Evolutionary conservation across 257 asterid species (phyloP), one percentile per base, ranked within the genome.

Genomic region (Handroanthus guayacan): DNA sequence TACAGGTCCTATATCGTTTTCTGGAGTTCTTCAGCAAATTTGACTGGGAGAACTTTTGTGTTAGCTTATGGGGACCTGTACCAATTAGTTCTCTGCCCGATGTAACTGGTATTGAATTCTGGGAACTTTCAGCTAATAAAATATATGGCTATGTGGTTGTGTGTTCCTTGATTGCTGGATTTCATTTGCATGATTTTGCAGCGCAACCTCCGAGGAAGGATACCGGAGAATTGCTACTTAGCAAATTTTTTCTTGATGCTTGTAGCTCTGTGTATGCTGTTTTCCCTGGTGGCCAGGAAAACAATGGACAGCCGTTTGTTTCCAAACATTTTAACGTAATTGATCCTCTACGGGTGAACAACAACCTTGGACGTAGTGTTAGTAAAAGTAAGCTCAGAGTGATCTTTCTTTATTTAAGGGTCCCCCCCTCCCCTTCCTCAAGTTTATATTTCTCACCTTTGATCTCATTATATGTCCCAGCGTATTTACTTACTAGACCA

Each of bases 321-420:
- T 86, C 98, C 39, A 95, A 95, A 82, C 91, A 95, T 86, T 93
- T 95, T 76, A 95, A 95, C 78, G 98, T 95, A 45, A 90, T 95
- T 61, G 99, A 95, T 87, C 99, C 99, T 51, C 84, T 95, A 62
- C 97, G 99, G 45, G 97, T 91, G 78, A 95, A 85, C 92, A 95
- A 95, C 88, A 95, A 95, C 78, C 99, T 95, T 82, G 99, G 99
- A 18, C 98, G 99, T 67, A 95, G 99, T 86, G 98, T 95, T 75
- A 95, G 95, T 85, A 95, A 95, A 93, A 98, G 99, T 95, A 88
- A 78, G 7, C 48, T 73, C 16, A n/a, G 31, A 10, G 45, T 56
- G 16, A 47, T 51, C 45, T 36, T 67, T 50, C 55, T 73, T 65
- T 58, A 45, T 39, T 78, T 56, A 52, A 47, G 68, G 41, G 45